These are phyloP conservation scores for Corniculantispora saksenae DNA, from an alignment of 2,329 filamentous ascomycete species.

Conservation along the genomic window DNA sequence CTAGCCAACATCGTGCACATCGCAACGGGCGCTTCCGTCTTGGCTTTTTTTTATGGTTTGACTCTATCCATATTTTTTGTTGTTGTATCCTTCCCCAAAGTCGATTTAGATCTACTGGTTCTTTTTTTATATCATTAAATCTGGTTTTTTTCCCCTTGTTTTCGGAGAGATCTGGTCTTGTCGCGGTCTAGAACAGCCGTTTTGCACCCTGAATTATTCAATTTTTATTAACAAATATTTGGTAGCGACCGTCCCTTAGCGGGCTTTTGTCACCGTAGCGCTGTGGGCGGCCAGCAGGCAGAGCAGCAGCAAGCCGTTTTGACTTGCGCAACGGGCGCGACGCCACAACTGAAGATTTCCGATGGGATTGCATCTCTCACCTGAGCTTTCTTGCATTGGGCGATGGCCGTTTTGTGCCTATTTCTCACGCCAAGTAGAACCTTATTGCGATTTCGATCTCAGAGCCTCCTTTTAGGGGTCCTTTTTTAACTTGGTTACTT, in stretches of 20 bases:
- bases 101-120: no score
- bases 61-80: background rate
- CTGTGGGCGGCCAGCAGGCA: background rate
- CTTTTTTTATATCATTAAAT: no score
- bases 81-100: background rate
- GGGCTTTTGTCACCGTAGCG: constrained; percentile 1
- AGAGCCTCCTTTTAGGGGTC: no score
- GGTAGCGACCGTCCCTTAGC: no score
- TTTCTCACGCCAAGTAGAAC: background rate
- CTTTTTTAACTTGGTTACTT: no score
- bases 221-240: background rate
- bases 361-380: constrained; percentile 10
- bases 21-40: constrained; percentile 15
- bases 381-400: constrained; percentile 1
- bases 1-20: constrained; percentile 14
- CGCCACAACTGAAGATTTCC: constrained; percentile 16
- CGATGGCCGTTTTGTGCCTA: background rate
- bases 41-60: constrained; percentile 18
- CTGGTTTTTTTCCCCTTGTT: no score
- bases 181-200: no score
- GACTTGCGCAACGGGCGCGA: constrained; percentile 1
- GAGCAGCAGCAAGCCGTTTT: constrained; percentile 7
- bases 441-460: background rate
- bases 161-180: no score
- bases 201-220: no score